Conservation (phyloP, 345 rosid genomes). For the Salix brachista region DNA sequence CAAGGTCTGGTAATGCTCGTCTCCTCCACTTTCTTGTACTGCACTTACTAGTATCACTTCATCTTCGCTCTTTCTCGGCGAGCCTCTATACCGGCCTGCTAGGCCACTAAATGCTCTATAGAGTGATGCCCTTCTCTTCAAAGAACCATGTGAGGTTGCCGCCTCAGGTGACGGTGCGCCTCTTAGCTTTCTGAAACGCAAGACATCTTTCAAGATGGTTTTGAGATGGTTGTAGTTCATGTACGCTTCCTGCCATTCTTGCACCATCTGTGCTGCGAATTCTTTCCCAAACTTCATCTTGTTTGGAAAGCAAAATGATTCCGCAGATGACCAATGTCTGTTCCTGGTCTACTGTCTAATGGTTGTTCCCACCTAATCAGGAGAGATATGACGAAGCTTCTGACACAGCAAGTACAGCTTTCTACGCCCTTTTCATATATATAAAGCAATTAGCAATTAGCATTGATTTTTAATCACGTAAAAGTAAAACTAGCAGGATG, state of each 20-base stretch:
- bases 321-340: not conserved
- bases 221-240: slow-evolving; percentile 72
- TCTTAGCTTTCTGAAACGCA: slow-evolving; percentile 21
- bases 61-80: slow-evolving; percentile 46
- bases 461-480: no score
- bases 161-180: slow-evolving; percentile 14
- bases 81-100: slow-evolving; percentile 26
- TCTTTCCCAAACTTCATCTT: slow-evolving; percentile 84
- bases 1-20: slow-evolving; percentile 35
- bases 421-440: no score
- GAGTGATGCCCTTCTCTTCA: slow-evolving; percentile 37
- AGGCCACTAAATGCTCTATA: slow-evolving; percentile 85
- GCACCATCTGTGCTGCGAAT: slow-evolving; percentile 65
- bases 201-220: slow-evolving; percentile 42
- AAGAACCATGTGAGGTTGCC: slow-evolving; percentile 5
- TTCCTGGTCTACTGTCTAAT: not conserved
- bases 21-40: slow-evolving; percentile 18
- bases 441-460: no score
- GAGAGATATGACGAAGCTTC: no score
- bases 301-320: not conserved
- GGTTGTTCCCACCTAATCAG: no score
- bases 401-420: no score
- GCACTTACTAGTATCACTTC: slow-evolving; percentile 49
- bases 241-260: slow-evolving; percentile 82
- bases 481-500: no score